Conservation (phyloP, 257 asterid genomes). For the Gynochthodes officinalis region DNA sequence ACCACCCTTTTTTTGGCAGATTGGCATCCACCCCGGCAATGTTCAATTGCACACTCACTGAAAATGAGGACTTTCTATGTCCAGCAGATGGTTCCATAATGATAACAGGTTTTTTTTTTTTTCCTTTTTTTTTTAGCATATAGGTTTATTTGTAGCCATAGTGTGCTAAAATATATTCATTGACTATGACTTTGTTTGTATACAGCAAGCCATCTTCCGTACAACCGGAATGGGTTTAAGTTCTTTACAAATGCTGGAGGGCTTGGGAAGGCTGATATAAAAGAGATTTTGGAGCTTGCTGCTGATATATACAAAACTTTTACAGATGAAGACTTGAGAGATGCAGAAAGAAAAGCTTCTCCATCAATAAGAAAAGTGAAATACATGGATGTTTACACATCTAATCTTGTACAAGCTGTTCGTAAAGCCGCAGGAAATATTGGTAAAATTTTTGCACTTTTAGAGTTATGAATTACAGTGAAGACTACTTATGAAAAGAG, state of each 20-base stretch:
- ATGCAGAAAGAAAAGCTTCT: slow-evolving; percentile 43
- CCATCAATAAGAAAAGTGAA: slow-evolving; percentile 62
- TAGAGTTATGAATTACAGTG: background rate
- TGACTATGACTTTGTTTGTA: slow-evolving; percentile 29
- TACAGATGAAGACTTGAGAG: slow-evolving; percentile 48
- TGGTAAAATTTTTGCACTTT: slow-evolving; percentile 40
- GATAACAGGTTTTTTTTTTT: slow-evolving; percentile 66
- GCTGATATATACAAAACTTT: slow-evolving; percentile 55
- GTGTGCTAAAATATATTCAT: slow-evolving; percentile 13
- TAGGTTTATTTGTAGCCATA: background rate
- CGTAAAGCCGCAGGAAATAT: slow-evolving; percentile 81
- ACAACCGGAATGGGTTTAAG: slow-evolving; percentile 93
- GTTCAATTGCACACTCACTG: slow-evolving; percentile 90
- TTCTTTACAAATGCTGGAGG: slow-evolving; percentile 93
- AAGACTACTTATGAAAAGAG: background rate
- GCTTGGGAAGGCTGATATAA: slow-evolving; percentile 91
- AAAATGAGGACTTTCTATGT: slow-evolving; percentile 59
- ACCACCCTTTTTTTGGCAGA: slow-evolving; percentile 37
- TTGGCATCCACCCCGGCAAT: slow-evolving; percentile 99
- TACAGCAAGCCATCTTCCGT: slow-evolving; percentile 99
- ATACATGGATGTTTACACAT: slow-evolving; percentile 83
- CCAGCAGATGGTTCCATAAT: slow-evolving; percentile 95
- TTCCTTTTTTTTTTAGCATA: background rate
- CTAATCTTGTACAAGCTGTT: slow-evolving; percentile 92
- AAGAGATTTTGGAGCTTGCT: slow-evolving; percentile 89